Evolutionary conservation across 2,329 filamentous ascomycete species (phyloP).

Genomic region (Thielaviopsis punctulata): DNA sequence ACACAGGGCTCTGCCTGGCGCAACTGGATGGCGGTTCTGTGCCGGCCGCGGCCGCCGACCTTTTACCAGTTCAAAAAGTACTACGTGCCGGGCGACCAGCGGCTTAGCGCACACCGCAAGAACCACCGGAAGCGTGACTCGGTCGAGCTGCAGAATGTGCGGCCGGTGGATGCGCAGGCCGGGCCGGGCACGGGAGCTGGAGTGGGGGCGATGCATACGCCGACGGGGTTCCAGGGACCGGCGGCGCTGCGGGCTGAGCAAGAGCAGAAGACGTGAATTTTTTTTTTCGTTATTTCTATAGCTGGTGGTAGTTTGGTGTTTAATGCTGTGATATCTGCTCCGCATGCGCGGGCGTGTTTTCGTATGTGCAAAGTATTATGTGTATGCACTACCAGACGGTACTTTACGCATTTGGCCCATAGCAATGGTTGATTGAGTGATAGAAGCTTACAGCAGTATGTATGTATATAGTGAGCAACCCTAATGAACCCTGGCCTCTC

Average conservation of each 20-base stretch:
- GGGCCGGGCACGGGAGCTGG: not conserved
- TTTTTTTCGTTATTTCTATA: constrained; percentile 1
- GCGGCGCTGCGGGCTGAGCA: constrained; percentile 22
- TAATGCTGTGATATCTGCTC: not conserved
- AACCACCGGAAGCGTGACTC: constrained; percentile 24
- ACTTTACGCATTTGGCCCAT: not conserved
- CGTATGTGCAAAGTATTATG: not conserved
- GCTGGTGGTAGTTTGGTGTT: no score
- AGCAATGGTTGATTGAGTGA: not conserved
- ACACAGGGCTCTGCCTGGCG: constrained; percentile 56
- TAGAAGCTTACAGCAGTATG: no score
- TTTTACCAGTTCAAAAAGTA: constrained; percentile 73
- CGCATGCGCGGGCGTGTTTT: no score
- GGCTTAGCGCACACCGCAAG: constrained; percentile 40
- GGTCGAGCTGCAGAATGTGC: constrained; percentile 53
- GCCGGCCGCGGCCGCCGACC: constrained; percentile 67
- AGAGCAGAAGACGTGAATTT: not conserved
- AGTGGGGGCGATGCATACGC: constrained; percentile 16
- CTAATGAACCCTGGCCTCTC: not conserved
- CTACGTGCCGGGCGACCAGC: constrained; percentile 69
- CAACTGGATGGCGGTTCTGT: constrained; percentile 71
- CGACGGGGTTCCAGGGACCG: constrained; percentile 36
- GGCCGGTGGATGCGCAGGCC: constrained; percentile 1
- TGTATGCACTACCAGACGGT: constrained; percentile 2
- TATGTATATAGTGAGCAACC: no score